These are phyloP conservation scores for Cruciata laevipes DNA, from an alignment of 257 asterid species.

Conservation along the genomic window DNA sequence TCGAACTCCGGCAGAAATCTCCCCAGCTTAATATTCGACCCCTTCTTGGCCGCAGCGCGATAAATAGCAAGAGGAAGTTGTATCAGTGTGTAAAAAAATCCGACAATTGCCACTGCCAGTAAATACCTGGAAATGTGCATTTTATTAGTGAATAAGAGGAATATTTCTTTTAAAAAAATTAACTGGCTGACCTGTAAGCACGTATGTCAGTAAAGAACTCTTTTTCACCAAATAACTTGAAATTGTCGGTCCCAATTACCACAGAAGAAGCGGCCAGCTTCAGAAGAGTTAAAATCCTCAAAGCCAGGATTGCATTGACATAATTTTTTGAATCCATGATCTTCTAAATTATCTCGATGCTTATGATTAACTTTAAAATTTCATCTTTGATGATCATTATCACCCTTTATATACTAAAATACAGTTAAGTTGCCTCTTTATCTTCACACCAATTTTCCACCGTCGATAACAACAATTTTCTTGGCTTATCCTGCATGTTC, in stretches of 20 bases:
- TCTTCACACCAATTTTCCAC: too few species aligned
- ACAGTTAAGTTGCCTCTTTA: too few species aligned
- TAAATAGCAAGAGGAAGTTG: conserved; percentile 55
- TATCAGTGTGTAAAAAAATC: conserved; percentile 43
- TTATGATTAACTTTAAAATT: too few species aligned
- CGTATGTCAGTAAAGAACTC: background rate
- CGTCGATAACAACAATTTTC: background rate
- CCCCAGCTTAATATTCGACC: conserved; percentile 36
- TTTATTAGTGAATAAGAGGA: too few species aligned
- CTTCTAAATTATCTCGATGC: too few species aligned
- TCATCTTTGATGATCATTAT: too few species aligned
- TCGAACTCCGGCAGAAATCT: conserved; percentile 33
- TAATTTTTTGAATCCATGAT: background rate
- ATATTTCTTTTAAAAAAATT: too few species aligned
- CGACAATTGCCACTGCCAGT: conserved; percentile 33
- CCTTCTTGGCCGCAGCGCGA: conserved; percentile 28
- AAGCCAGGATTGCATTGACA: background rate
- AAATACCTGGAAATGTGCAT: conserved; percentile 37
- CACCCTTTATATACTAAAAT: too few species aligned
- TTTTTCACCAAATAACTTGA: background rate
- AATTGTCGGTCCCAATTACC: background rate
- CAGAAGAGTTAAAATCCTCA: background rate
- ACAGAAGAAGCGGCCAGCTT: background rate
- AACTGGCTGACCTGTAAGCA: background rate
- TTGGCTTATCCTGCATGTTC: background rate